Evolutionary conservation across 139 green algal genomes (phyloP), one percentile per base, ranked within the genome.

Genomic region (Zygnema cylindricum): DNA sequence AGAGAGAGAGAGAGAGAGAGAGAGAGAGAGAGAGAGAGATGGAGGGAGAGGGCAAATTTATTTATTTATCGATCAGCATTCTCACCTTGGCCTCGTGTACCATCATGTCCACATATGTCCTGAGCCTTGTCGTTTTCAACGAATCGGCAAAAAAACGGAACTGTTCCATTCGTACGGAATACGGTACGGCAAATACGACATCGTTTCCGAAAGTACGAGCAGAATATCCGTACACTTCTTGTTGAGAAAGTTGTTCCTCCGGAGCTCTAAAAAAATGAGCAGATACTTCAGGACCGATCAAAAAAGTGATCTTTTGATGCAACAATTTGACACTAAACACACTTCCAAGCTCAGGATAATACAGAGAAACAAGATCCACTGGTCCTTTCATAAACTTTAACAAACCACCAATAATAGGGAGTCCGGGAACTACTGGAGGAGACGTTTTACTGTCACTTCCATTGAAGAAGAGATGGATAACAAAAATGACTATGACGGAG

Each of bases 121-220:
- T 40, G 76, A 99, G 91, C 54, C 96, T 96, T 76, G 95, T 91
- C 76, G 94, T 95, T 77, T 96, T 98, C 1, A 99, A 93, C 1
- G 96, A 94, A 71, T 98, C 96, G 2, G 95, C 96, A 92, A 99
- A 98, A 92, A 98, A 98, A 16, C 95, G 92, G 90, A 99, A 99
- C 92, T 99, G 97, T 93, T 99, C 97, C 1, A 93, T 94, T 40
- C 97, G 94, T 16, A 96, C 86, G 43, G 96, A 96, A 89, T 97
- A 95, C 83, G 98, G 95, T 49, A 99, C 97, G 85, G 99, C 97
- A 84, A 97, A 99, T n/a, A 99, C 97, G 0, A 99, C 97, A 39
- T 96, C 97, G 38, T 91, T 90, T 7, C 97, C 97, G 90, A 99
- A 99, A 1, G 97, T 99, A 7, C 97, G 97, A 25, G 98, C 95